Conservation (phyloP, 805 yeast species). For the Cyberlindnera saturnus region DNA sequence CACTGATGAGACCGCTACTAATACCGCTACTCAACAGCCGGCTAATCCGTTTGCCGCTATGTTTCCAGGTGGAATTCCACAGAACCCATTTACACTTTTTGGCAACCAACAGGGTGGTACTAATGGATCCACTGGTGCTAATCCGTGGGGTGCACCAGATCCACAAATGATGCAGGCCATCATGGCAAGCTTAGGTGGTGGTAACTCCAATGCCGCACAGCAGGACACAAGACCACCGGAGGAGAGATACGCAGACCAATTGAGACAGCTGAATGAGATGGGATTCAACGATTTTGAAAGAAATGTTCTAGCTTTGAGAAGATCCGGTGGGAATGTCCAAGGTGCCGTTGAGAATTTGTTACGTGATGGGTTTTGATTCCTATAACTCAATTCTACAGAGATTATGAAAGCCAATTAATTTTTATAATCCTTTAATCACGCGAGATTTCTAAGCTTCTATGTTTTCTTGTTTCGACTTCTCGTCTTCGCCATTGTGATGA, state of each 20-base stretch:
- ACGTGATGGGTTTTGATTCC: conserved; percentile 33
- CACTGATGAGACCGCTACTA: conserved; percentile 17
- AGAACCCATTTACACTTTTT: conserved; percentile 38
- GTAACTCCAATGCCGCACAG: conserved; percentile 15
- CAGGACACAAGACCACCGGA: conserved; percentile 70
- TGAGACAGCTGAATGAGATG: conserved; percentile 74
- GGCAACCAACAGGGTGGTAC: conserved; percentile 10
- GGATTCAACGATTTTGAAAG: conserved; percentile 90
- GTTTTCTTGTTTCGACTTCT: too few species aligned
- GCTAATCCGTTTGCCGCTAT: conserved; percentile 49
- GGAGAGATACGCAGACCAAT: conserved; percentile 65
- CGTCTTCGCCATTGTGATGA: neutral
- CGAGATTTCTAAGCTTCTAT: too few species aligned
- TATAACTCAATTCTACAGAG: too few species aligned
- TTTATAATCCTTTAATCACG: too few species aligned
- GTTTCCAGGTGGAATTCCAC: conserved; percentile 28
- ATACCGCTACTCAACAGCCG: conserved; percentile 13
- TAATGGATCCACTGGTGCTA: conserved; percentile 2
- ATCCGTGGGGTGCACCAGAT: conserved; percentile 20
- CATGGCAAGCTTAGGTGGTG: conserved; percentile 32
- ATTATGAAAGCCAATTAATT: too few species aligned
- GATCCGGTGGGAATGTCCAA: conserved; percentile 96
- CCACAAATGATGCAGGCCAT: conserved; percentile 42
- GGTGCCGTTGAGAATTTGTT: conserved; percentile 90
- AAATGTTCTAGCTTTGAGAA: conserved; percentile 84